Conservation (phyloP, 495 filamentous ascomycete species). For the Xylaria curta region DNA sequence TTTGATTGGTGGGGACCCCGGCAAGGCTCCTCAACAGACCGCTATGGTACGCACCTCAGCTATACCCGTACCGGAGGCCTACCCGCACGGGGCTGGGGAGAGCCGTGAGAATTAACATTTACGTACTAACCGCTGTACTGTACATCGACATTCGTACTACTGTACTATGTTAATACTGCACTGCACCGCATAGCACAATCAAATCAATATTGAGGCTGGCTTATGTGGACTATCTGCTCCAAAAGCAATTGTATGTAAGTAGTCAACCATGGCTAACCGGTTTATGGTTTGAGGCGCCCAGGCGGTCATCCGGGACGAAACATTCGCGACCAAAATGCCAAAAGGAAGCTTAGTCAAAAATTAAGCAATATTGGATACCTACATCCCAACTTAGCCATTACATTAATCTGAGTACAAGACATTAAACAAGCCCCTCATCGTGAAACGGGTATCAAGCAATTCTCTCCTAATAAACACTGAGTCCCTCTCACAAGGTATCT, state of each 20-base stretch:
- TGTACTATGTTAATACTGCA: background rate
- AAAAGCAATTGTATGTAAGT: background rate
- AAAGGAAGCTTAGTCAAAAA: background rate
- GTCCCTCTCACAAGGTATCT: background rate
- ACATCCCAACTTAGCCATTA: background rate
- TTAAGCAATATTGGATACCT: background rate
- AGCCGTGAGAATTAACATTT: too few relatives aligned
- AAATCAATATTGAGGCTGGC: background rate
- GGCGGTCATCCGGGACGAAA: background rate
- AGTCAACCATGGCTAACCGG: background rate
- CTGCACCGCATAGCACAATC: background rate
- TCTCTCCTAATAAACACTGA: background rate
- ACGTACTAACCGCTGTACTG: background rate
- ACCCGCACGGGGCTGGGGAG: background rate
- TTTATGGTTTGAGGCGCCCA: background rate
- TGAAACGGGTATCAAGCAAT: conserved; percentile 23
- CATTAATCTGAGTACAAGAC: conserved; percentile 1
- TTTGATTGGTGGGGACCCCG: conserved; percentile 33
- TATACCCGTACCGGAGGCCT: background rate
- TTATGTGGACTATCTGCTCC: background rate
- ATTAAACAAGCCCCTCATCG: conserved; percentile 2
- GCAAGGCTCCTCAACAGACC: background rate
- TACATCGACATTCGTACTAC: too few relatives aligned
- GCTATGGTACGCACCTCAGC: background rate
- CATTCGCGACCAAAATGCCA: background rate